phyloP scores from a whole-genome alignment of 1,139 yeast species.

The Protomyces inouyei region DNA sequence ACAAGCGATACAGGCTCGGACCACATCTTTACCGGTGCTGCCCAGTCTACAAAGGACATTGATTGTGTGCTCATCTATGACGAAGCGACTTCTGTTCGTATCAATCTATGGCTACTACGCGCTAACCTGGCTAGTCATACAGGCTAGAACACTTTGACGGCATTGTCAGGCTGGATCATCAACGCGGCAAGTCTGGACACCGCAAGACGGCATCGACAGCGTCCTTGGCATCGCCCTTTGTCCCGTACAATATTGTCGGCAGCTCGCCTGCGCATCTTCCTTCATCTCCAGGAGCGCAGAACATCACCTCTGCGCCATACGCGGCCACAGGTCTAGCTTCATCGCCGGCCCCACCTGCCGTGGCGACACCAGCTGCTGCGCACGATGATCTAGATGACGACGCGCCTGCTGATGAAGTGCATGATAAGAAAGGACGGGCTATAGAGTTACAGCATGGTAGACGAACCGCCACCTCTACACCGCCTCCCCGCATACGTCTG shows the following conservation, averaged over 20 bases:
- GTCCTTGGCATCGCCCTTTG: neutral
- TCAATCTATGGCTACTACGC: neutral
- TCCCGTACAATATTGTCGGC: neutral
- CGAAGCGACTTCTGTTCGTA: conserved; percentile 14
- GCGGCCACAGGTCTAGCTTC: neutral
- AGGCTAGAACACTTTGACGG: conserved; percentile 7
- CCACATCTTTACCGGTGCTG: conserved; percentile 30
- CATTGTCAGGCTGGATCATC: conserved; percentile 10
- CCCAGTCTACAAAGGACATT: conserved; percentile 30
- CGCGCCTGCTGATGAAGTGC: neutral
- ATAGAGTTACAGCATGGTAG: neutral
- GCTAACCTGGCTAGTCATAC: conserved; percentile 2
- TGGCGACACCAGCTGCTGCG: neutral
- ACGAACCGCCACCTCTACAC: neutral
- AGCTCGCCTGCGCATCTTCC: neutral
- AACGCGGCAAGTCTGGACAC: conserved; percentile 1
- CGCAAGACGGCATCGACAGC: neutral
- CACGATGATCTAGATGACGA: neutral
- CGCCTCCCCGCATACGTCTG: neutral
- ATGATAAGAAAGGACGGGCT: neutral
- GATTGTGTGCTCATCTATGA: conserved; percentile 34
- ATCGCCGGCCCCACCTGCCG: neutral
- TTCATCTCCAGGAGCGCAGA: neutral
- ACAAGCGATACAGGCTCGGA: neutral
- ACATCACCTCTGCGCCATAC: too few relatives aligned